phyloP scores from a whole-genome alignment of 345 rosid genomes.

The Zanthoxylum bungeanum region DNA sequence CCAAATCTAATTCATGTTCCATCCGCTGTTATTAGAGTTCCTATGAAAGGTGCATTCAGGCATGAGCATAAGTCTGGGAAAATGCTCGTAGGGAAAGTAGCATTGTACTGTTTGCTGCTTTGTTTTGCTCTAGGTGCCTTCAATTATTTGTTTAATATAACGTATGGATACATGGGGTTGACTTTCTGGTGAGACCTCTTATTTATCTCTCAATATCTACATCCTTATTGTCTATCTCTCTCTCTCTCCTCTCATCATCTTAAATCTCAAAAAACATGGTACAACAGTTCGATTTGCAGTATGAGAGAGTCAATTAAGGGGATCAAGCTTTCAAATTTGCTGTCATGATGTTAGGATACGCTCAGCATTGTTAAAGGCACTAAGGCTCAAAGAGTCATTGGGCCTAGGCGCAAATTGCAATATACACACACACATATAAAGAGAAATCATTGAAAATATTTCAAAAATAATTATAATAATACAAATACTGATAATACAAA shows the following conservation, averaged over 20 bases:
- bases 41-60: not conserved
- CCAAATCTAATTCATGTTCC: not conserved
- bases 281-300: not conserved
- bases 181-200: not conserved
- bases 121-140: not conserved
- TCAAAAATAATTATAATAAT: no score
- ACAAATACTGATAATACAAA: no score
- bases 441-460: no score
- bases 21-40: not conserved
- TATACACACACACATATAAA: no score
- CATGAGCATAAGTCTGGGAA: not conserved
- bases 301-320: not conserved
- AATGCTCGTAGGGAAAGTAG: not conserved
- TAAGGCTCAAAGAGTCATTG: no score
- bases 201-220: not conserved
- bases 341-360: not conserved
- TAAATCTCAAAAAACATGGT: not conserved
- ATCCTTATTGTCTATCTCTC: not conserved
- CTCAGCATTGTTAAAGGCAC: no score
- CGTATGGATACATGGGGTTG: not conserved
- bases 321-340: not conserved
- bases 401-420: no score
- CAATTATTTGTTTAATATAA: not conserved
- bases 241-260: not conserved
- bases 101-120: not conserved